Evolutionary conservation across 1,284 basidiomycete species (phyloP).

Genomic region (Polyporus tsugae): DNA sequence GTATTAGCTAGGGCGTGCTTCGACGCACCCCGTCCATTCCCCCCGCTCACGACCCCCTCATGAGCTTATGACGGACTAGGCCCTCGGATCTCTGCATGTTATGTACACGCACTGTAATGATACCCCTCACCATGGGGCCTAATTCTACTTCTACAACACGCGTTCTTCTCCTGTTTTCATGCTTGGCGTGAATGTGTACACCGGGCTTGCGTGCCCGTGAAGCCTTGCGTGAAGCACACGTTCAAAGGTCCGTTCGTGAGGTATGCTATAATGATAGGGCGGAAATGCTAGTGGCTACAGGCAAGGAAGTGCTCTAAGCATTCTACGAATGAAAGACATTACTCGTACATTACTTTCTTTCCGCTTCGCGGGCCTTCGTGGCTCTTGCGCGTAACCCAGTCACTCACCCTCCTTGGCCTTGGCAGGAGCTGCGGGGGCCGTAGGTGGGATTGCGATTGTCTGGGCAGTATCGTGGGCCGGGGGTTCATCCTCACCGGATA

Average conservation of each 20-base stretch:
- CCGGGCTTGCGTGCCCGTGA: background rate
- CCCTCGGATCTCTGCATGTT: constrained; percentile 21
- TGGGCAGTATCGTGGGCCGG: background rate
- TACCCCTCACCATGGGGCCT: constrained; percentile 15
- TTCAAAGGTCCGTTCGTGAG: background rate
- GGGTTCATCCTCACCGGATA: constrained; percentile 7
- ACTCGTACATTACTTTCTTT: constrained; percentile 17
- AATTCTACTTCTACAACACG: background rate
- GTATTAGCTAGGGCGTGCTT: constrained; percentile 39
- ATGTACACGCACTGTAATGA: constrained; percentile 29
- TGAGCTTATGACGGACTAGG: constrained; percentile 21
- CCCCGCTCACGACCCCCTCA: constrained; percentile 17
- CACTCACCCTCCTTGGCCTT: constrained; percentile 19
- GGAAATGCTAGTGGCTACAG: constrained; percentile 10
- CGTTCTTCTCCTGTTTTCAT: background rate
- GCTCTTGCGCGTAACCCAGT: background rate
- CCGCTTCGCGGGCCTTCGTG: constrained; percentile 4
- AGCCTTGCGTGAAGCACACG: background rate
- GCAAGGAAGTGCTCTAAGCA: constrained; percentile 11
- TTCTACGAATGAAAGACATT: constrained; percentile 7
- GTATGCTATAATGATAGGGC: background rate
- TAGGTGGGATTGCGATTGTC: background rate
- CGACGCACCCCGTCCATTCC: constrained; percentile 17
- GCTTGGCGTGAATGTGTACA: background rate
- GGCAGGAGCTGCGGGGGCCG: constrained; percentile 25